Evolutionary conservation across 805 yeast genomes (phyloP), one percentile per base, ranked within the genome.

Genomic region (Candida easanensis): DNA sequence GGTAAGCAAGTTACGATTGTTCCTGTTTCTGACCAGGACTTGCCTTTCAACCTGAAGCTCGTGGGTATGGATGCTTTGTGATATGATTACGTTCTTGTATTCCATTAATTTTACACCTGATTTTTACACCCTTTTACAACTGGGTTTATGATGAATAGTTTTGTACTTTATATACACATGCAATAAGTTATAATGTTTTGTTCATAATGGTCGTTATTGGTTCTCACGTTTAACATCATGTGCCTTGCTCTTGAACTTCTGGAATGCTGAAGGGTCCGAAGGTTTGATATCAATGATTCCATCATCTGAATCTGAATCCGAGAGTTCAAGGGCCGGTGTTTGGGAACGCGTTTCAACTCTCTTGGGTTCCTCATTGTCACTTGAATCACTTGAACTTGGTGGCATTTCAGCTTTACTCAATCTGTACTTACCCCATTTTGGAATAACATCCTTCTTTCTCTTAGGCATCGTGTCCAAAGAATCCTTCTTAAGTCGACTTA

Each of bases 401-500:
- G n/a, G n/a, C n/a, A n/a, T n/a, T n/a, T n/a, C n/a, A n/a, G n/a
- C n/a, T n/a, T n/a, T n/a, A n/a, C n/a, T n/a, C n/a, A n/a, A n/a
- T n/a, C n/a, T 22, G 25, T 22, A 22, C 10, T 10, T 22, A 22
- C 30, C 30, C 30, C 20, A 17, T 16, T 30, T 15, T 8, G 19
- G 7, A 4, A 17, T 15, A 6, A 30, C 33, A 7, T 30, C 33
- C 33, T 30, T 30, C 33, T 30, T 16, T 30, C 30, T 26, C n/a
- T 26, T 26, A 10, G 10, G n/a, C 30, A 26, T 26, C 6, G n/a
- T 9, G n/a, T 26, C 30, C 30, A 26, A 26, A 5, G 30, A n/a
- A 5, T 26, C 30, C n/a, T 26, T 26, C 30, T 26, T 26, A 16
- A 54, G 36, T 20, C 58, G 61, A 41, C 61, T 57, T 22, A 62